These are phyloP conservation scores for Buddleja alternifolia DNA, from an alignment of 257 asterid genomes.

Conservation along the genomic window DNA sequence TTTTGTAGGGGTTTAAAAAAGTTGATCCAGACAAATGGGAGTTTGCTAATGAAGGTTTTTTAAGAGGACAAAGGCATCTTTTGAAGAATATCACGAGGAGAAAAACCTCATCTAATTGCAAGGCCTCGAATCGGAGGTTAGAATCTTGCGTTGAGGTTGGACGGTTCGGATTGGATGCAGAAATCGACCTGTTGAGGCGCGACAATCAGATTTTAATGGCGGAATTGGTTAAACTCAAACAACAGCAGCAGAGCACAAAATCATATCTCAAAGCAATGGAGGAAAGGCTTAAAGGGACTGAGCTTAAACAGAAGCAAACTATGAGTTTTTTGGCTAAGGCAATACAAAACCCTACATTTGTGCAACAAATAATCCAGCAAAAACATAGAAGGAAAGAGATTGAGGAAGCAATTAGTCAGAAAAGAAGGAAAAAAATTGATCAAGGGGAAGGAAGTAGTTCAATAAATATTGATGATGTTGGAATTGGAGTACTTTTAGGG, in stretches of 20 bases:
- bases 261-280: slow-evolving; percentile 54
- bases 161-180: slow-evolving; percentile 62
- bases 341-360: slow-evolving; percentile 51
- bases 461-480: not conserved
- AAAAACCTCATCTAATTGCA: slow-evolving; percentile 34
- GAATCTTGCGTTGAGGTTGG: slow-evolving; percentile 64
- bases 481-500: slow-evolving; percentile 24
- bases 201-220: slow-evolving; percentile 56
- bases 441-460: slow-evolving; percentile 10
- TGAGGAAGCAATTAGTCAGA: slow-evolving; percentile 45
- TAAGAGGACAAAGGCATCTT: slow-evolving; percentile 47
- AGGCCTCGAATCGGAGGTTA: slow-evolving; percentile 29
- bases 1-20: slow-evolving; percentile 46
- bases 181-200: slow-evolving; percentile 56
- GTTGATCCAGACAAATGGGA: slow-evolving; percentile 56
- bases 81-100: slow-evolving; percentile 47
- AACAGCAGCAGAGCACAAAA: slow-evolving; percentile 60
- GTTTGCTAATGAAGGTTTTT: slow-evolving; percentile 52
- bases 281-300: slow-evolving; percentile 52
- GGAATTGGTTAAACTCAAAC: slow-evolving; percentile 74
- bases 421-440: slow-evolving; percentile 50
- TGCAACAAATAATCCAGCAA: slow-evolving; percentile 50
- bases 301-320: slow-evolving; percentile 58
- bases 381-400: slow-evolving; percentile 52
- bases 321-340: slow-evolving; percentile 70